phyloP scores from a whole-genome alignment of 2,329 filamentous ascomycete species.

The Diaporthe citriasiana region DNA sequence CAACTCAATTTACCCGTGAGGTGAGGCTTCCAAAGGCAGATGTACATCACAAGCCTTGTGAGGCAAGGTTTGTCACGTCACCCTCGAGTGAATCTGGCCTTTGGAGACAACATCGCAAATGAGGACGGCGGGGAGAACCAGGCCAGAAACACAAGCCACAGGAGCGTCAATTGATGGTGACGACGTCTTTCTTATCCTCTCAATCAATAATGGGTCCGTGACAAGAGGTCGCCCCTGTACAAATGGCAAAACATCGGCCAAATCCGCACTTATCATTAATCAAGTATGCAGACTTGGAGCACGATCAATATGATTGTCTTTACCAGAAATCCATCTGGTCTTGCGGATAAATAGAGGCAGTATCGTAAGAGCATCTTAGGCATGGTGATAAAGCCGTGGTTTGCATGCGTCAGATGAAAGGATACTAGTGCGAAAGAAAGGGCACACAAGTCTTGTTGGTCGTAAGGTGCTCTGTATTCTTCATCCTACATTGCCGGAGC shows the following conservation, averaged over 20 bases:
- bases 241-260: slow-evolving; percentile 9
- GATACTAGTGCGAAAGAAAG: background rate
- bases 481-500: background rate
- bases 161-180: slow-evolving; percentile 1
- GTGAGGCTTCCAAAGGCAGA: background rate
- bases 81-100: background rate
- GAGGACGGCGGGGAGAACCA: background rate
- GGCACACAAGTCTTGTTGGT: background rate
- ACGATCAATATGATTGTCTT: background rate
- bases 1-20: background rate
- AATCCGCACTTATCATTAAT: background rate
- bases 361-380: background rate
- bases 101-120: background rate
- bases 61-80: background rate
- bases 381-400: background rate
- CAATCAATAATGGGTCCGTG: background rate
- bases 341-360: background rate
- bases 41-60: background rate
- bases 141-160: background rate
- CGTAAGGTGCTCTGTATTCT: background rate
- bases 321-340: rapidly evolving
- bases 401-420: background rate
- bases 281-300: background rate
- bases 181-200: background rate
- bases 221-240: background rate